These are phyloP conservation scores for Populus euphratica DNA, from an alignment of 345 rosid genomes.

Conservation along the genomic window DNA sequence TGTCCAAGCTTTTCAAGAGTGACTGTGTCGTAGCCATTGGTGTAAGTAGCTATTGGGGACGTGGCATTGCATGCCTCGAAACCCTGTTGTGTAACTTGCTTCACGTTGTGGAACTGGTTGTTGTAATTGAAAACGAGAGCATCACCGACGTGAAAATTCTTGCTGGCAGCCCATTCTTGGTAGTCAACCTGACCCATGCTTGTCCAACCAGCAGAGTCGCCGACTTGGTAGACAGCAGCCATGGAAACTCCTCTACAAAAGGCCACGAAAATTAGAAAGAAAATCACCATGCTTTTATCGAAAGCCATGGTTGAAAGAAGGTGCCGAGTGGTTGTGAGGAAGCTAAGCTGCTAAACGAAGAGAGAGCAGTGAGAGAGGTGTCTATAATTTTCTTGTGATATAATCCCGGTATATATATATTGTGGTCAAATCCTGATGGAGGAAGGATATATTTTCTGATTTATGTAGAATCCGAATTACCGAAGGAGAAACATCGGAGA, in stretches of 20 bases:
- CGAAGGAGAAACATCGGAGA: too few relatives aligned
- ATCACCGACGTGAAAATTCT: slow-evolving; percentile 1
- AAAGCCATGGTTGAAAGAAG: too few relatives aligned
- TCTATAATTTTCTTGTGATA: too few relatives aligned
- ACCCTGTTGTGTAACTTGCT: slow-evolving; percentile 22
- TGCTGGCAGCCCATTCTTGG: not conserved
- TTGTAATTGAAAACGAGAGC: slow-evolving; percentile 14
- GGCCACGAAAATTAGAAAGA: too few relatives aligned
- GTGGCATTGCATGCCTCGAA: slow-evolving; percentile 27
- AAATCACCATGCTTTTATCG: too few relatives aligned
- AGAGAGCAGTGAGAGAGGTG: too few relatives aligned
- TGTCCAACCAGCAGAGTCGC: slow-evolving; percentile 13
- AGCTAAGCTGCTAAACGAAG: too few relatives aligned
- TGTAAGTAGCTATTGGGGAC: slow-evolving; percentile 22
- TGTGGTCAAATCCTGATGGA: too few relatives aligned
- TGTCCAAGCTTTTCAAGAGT: slow-evolving; percentile 22
- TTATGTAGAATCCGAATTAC: not conserved
- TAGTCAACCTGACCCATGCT: not conserved
- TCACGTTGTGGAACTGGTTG: slow-evolving; percentile 29
- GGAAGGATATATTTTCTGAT: too few relatives aligned
- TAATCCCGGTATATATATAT: too few relatives aligned
- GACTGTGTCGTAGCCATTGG: slow-evolving; percentile 26
- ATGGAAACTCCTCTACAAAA: not conserved
- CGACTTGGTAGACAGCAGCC: not conserved
- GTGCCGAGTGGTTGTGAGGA: too few relatives aligned